Percentiles rank a stretch among this genome's conserved stretches.
phyloP scores from a whole-genome alignment of 129 eudicot species.

The Tagetes patula region DNA sequence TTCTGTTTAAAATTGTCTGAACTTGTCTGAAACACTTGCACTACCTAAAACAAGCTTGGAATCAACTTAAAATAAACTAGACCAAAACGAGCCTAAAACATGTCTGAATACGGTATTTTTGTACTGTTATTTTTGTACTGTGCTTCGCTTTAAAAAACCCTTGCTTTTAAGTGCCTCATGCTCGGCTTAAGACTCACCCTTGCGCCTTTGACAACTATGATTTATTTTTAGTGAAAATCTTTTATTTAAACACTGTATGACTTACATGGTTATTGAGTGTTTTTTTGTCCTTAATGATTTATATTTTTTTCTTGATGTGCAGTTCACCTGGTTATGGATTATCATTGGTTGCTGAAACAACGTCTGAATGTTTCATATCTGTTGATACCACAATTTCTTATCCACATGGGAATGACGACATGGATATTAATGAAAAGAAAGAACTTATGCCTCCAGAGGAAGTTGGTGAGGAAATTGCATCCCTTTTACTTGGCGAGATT shows the following conservation, averaged over 20 bases:
- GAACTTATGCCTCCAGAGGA: slow-evolving; percentile 77
- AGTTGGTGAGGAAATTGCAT: slow-evolving; percentile 81
- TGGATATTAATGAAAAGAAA: slow-evolving; percentile 69
- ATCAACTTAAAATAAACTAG: too few relatives aligned
- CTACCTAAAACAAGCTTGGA: too few relatives aligned
- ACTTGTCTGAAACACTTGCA: too few relatives aligned
- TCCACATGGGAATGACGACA: slow-evolving; percentile 53
- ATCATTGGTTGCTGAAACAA: slow-evolving; percentile 86
- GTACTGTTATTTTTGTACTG: too few relatives aligned
- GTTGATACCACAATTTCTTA: slow-evolving; percentile 74
- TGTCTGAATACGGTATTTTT: too few relatives aligned
- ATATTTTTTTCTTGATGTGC: slow-evolving; percentile 11
- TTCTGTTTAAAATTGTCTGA: too few relatives aligned
- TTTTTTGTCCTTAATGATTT: neutral
- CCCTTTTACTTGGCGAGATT: slow-evolving; percentile 67
- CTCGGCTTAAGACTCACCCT: too few relatives aligned
- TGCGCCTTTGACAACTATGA: too few relatives aligned
- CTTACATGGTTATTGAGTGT: neutral
- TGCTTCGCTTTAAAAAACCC: too few relatives aligned
- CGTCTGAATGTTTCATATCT: slow-evolving; percentile 81
- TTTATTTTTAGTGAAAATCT: neutral
- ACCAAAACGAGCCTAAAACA: too few relatives aligned
- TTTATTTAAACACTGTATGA: neutral
- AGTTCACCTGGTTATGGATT: slow-evolving; percentile 97
- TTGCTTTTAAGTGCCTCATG: too few relatives aligned